Conservation (phyloP, 306 rosid genomes). For the Phaseolus lunatus region DNA sequence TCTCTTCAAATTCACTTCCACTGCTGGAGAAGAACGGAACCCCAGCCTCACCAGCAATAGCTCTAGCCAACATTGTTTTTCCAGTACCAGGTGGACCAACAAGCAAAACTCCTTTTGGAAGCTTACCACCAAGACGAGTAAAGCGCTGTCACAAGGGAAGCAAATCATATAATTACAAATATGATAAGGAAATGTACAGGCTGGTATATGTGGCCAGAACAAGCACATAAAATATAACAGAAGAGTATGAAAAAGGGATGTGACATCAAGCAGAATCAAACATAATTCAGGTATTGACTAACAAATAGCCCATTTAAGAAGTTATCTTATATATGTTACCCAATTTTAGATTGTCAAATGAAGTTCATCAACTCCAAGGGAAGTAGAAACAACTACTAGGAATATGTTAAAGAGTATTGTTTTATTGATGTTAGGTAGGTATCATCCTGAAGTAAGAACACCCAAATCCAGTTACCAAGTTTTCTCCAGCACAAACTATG, state of each 20-base stretch:
- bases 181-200: constrained; percentile 24
- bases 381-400: constrained; percentile 20
- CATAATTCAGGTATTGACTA: background rate
- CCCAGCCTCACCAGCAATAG: constrained; percentile 98
- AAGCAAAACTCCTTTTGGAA: constrained; percentile 95
- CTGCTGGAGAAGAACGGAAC: constrained; percentile 96
- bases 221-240: background rate
- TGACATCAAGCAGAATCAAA: background rate
- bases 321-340: background rate
- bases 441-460: background rate
- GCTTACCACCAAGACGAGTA: constrained; percentile 97
- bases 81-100: constrained; percentile 99
- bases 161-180: constrained; percentile 3
- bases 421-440: background rate
- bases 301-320: background rate
- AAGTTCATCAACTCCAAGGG: background rate
- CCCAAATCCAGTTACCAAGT: constrained; percentile 7
- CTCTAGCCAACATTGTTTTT: constrained; percentile 95
- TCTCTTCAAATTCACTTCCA: constrained; percentile 98
- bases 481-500: constrained; percentile 21
- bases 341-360: background rate
- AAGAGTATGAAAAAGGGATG: background rate
- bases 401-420: constrained; percentile 23
- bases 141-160: constrained; percentile 74
- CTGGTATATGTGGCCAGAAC: background rate